These are phyloP conservation scores for Amanita phalloides DNA, from an alignment of 768 basidiomycete species.

Conservation along the genomic window DNA sequence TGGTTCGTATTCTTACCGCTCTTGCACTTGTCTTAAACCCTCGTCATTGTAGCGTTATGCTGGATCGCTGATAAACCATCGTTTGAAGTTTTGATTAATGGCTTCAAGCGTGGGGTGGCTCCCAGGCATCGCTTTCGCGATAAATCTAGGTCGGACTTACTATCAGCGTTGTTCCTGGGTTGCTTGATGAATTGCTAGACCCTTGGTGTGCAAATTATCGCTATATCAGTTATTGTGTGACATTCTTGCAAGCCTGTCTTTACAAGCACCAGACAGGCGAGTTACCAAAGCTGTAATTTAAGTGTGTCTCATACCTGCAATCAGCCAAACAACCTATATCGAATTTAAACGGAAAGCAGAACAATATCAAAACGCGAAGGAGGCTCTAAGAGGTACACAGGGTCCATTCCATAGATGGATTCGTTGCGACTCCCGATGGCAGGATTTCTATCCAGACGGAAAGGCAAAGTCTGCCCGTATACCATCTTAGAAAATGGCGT, in stretches of 20 bases:
- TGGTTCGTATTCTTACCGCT: constrained; percentile 9
- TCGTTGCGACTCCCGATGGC: constrained; percentile 39
- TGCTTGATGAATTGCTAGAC: neutral
- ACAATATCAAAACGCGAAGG: constrained; percentile 44
- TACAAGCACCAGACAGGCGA: neutral
- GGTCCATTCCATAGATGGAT: constrained; percentile 58
- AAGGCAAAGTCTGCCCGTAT: neutral
- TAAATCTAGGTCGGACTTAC: constrained; percentile 42
- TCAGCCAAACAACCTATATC: constrained; percentile 28
- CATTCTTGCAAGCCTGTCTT: neutral
- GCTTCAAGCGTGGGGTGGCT: constrained; percentile 66
- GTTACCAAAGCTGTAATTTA: neutral
- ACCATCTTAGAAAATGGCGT: neutral
- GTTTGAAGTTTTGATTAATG: constrained; percentile 66
- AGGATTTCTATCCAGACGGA: constrained; percentile 29
- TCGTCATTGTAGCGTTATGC: constrained; percentile 43
- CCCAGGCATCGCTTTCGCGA: constrained; percentile 55
- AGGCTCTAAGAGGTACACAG: constrained; percentile 26
- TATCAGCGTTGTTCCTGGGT: neutral
- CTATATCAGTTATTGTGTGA: neutral
- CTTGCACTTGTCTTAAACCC: neutral
- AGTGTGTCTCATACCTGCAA: neutral
- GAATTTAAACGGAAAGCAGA: constrained; percentile 28
- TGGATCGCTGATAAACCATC: constrained; percentile 49
- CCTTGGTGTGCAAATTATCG: constrained; percentile 3